Base-by-base conservation (phyloP, 257 asterid genomes). In the Solanum rostratum region DNA sequence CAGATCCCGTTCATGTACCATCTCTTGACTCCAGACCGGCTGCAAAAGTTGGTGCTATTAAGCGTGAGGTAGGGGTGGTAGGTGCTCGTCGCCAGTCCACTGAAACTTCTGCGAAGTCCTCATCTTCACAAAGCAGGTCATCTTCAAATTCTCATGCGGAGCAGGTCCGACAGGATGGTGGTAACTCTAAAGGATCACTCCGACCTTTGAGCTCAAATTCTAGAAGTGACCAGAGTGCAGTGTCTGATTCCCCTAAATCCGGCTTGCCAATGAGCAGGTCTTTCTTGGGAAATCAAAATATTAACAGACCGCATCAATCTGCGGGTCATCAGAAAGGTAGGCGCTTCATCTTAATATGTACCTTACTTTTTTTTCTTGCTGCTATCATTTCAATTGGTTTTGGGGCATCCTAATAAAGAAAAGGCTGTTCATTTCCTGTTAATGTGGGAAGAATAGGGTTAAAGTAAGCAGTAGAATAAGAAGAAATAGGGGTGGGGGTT, bases 1-100 rank as follows among this genome's bases (percentile, higher is more conserved):
- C 92, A 54, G 98, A 97, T 85, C 99, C 99, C 85, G 96, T 97
- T 87, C 99, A 97, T 33, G 99, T 97, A n/a, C 99, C 99, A 20
- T 94, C 96, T n/a, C 98, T 86, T 81, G 93, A 93, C 87, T 88
- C 98, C 80, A 92, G 96, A 87, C 92, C 95, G 57, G 92, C 98
- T 69, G 91, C 96, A 84, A 95, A 91, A 85, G 90, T 94, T 88
- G 99, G 99, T 85, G 97, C 97, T 84, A 95, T 97, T 85, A 93
- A 90, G 86, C 93, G 99, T 87, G 99, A 97, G 87, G 98, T 97
- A 69, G 97, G 98, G 30, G 97, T 93, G 71, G 98, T 94, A 84
- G 99, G 99, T 62, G 93, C 97, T 62, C 94, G 97, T 27, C 94
- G 99, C 22, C 93, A 92, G 86, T 88, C 92, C 52, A 84, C 90